Evolutionary conservation across 192 early-diverging fungal genomes (phyloP).

Genomic region (Pecoramyces ruminantium): DNA sequence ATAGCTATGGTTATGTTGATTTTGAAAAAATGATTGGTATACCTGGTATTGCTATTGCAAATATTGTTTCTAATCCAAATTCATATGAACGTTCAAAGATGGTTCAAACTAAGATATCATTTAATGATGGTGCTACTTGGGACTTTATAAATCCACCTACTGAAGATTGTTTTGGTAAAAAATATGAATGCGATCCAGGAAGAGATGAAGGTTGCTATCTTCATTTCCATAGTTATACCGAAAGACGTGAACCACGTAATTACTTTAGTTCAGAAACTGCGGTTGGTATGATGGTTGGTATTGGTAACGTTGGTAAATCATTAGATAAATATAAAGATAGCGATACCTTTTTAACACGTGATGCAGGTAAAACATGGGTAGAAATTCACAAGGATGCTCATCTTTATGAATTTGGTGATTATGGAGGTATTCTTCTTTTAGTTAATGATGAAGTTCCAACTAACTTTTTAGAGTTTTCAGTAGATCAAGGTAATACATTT

Average conservation of each 20-base stretch:
- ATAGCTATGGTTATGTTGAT: slow-evolving; percentile 60
- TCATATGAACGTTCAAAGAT: slow-evolving; percentile 21
- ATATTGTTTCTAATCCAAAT: slow-evolving; percentile 53
- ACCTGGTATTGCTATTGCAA: slow-evolving; percentile 69
- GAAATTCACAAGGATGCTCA: slow-evolving; percentile 46
- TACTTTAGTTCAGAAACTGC: slow-evolving; percentile 54
- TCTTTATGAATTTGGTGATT: slow-evolving; percentile 77
- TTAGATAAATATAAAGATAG: slow-evolving; percentile 39
- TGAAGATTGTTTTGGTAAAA: slow-evolving; percentile 21
- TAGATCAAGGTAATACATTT: slow-evolving; percentile 67
- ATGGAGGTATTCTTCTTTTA: slow-evolving; percentile 67
- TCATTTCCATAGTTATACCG: slow-evolving; percentile 26
- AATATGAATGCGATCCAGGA: not conserved
- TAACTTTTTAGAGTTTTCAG: slow-evolving; percentile 50
- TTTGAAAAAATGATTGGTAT: slow-evolving; percentile 74
- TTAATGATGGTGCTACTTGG: slow-evolving; percentile 76
- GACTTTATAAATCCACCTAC: slow-evolving; percentile 42
- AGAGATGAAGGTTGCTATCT: slow-evolving; percentile 5
- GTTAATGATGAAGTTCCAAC: slow-evolving; percentile 56
- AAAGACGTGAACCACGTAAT: slow-evolving; percentile 55
- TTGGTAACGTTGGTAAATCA: slow-evolving; percentile 65
- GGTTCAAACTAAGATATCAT: slow-evolving; percentile 60
- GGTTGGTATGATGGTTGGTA: slow-evolving; percentile 70
- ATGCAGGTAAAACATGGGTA: slow-evolving; percentile 72
- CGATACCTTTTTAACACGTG: slow-evolving; percentile 62